phyloP scores from a whole-genome alignment of 305 asterid genomes.

The Fraxinus platypoda region DNA sequence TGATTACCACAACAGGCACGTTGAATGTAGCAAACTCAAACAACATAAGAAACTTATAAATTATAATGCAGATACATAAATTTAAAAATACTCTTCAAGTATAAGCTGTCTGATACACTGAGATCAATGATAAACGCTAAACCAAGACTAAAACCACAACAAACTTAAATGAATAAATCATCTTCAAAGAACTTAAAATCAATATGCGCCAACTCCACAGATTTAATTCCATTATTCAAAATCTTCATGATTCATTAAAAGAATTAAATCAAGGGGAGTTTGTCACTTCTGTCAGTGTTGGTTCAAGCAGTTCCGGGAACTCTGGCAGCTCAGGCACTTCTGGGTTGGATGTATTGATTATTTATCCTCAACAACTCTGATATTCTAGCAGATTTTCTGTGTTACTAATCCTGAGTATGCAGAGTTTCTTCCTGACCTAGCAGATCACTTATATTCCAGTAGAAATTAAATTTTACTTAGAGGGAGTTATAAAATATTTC shows the following conservation, averaged over 20 bases:
- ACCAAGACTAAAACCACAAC: not conserved
- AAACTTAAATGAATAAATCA: not conserved
- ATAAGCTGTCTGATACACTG: not conserved
- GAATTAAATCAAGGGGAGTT: not conserved
- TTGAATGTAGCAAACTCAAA: not conserved
- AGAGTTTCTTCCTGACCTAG: not conserved
- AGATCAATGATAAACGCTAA: not conserved
- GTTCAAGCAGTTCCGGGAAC: not conserved
- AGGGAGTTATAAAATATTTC: not conserved
- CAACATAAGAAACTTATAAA: not conserved
- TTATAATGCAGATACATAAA: not conserved
- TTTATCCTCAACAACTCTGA: not conserved
- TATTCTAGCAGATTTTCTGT: not conserved
- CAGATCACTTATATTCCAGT: not conserved
- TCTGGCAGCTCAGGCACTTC: slow-evolving; percentile 6
- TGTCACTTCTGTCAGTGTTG: not conserved
- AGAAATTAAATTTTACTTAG: not conserved
- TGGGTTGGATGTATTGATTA: not conserved
- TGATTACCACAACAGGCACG: not conserved
- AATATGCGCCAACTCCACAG: not conserved
- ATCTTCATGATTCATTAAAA: not conserved
- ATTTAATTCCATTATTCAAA: not conserved
- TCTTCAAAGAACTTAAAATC: not conserved
- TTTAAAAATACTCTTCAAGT: not conserved
- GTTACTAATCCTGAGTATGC: not conserved